Base-by-base conservation (phyloP, 179 eudicot genomes). In the Drosera spatulata region DNA sequence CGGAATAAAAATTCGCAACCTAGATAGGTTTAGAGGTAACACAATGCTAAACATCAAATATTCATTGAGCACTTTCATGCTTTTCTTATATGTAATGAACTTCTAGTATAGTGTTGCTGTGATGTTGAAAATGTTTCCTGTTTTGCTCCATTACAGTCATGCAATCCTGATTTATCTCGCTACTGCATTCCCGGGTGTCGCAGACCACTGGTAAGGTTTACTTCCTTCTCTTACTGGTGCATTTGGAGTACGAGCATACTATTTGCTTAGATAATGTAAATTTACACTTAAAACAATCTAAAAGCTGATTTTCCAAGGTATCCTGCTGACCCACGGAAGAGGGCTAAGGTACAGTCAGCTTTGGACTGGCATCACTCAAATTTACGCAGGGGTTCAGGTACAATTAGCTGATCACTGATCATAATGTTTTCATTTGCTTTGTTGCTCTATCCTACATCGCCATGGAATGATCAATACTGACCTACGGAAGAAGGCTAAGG, bases 341-440 rank as follows among this genome's bases (percentile, higher is more conserved):
- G 86, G 65, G 89, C 95, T 40, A 91, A 84, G 82, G 77, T 91
- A 68, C 79, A 88, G 60, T 84, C 96, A 37, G 96, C 88, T 39
- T 65, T 88, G 69, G 96, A 91, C 73, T 91, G 98, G 96, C 89
- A 91, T 78, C 98, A 85, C 79, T 69, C 78, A 54, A 85, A 84
- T 77, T 73, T 91, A 63, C 91, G 95, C n/a, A 74, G 58, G 56
- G 96, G 98, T 68, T 58, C 88, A 85, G 74, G 97, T 91, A 66
- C 48, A 39, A 8, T 10, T 50, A 55, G 60, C 63, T 6, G 1
- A 22, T n/a, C n/a, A n/a, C n/a, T n/a, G n/a, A n/a, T 22, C 33
- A 22, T 22, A 22, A 22, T 1, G 33, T 22, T 22, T 22, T 22
- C 33, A 22, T 22, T 22, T 22, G 33, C 33, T 22, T 22, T 10